A percentile compares a stretch with the other conserved stretches of the same genome.
Evolutionary conservation across 352 stramenopile species (phyloP).

Genomic region (Hyaloperonospora arabidopsidis): DNA sequence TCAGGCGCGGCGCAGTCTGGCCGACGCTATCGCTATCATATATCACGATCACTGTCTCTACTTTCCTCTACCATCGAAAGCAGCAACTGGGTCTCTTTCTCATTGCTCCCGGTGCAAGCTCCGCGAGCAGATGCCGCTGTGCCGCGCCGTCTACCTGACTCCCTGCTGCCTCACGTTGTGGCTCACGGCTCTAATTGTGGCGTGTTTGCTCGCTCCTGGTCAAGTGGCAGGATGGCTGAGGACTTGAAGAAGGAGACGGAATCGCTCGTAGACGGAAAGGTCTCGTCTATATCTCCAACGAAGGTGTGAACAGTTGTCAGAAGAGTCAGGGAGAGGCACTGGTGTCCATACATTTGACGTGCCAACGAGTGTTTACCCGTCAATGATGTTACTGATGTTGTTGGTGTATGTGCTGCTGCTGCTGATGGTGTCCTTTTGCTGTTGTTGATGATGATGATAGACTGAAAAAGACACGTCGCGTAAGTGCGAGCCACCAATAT

Average conservation of each 20-base stretch:
- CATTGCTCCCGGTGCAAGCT: conserved; percentile 4
- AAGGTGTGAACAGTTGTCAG: conserved; percentile 14
- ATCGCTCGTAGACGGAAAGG: conserved; percentile 26
- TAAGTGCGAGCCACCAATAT: conserved; percentile 14
- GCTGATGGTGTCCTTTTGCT: too few relatives aligned
- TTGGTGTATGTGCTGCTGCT: not conserved
- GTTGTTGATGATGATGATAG: conserved; percentile 7
- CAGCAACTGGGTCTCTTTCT: conserved; percentile 2
- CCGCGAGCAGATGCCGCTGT: conserved; percentile 10
- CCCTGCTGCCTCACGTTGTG: conserved; percentile 10
- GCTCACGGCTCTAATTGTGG: conserved; percentile 20
- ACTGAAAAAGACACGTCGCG: conserved; percentile 9
- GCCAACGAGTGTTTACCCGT: not conserved
- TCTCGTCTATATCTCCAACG: conserved; percentile 8
- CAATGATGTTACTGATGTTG: too few relatives aligned
- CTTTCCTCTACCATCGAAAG: not conserved
- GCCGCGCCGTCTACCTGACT: conserved; percentile 8
- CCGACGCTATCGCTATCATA: not conserved
- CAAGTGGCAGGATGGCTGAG: conserved; percentile 16
- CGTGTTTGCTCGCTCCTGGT: conserved; percentile 29
- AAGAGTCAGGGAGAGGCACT: too few relatives aligned
- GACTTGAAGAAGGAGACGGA: conserved; percentile 28
- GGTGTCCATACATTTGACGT: not conserved
- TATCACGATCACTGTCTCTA: conserved; percentile 10
- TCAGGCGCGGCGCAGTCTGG: conserved; percentile 9